Percentiles rank a stretch among this genome's conserved stretches.
Conservation (phyloP, 164 flowering plant genomes). For the Buxus sempervirens region DNA sequence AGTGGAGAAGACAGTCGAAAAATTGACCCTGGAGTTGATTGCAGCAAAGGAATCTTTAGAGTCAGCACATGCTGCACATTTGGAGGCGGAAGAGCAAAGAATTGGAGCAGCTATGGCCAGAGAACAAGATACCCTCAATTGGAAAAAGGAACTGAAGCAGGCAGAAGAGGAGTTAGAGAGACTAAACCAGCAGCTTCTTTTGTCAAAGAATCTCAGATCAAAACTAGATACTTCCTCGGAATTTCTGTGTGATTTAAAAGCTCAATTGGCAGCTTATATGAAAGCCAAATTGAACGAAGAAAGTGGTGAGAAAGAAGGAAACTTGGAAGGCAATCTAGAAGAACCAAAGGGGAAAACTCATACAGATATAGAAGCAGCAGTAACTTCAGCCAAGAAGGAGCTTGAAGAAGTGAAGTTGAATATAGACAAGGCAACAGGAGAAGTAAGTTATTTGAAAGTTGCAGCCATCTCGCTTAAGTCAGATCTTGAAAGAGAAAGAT, state of each 20-base stretch:
- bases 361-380: slow-evolving; percentile 42
- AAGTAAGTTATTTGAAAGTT: slow-evolving; percentile 60
- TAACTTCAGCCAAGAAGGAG: slow-evolving; percentile 63
- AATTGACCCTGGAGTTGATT: slow-evolving; percentile 77
- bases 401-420: slow-evolving; percentile 75
- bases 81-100: slow-evolving; percentile 85
- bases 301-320: slow-evolving; percentile 19
- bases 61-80: slow-evolving; percentile 75
- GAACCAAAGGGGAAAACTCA: slow-evolving; percentile 39
- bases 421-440: slow-evolving; percentile 65
- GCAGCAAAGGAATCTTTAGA: slow-evolving; percentile 72
- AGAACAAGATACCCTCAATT: slow-evolving; percentile 62
- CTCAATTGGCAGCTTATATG: slow-evolving; percentile 78
- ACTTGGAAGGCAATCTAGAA: slow-evolving; percentile 13
- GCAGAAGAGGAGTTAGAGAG: slow-evolving; percentile 76
- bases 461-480: slow-evolving; percentile 63
- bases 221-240: slow-evolving; percentile 65
- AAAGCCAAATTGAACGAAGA: slow-evolving; percentile 57
- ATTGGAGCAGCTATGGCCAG: slow-evolving; percentile 74
- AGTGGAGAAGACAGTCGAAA: slow-evolving; percentile 74
- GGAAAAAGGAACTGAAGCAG: slow-evolving; percentile 78
- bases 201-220: slow-evolving; percentile 54
- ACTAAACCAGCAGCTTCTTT: slow-evolving; percentile 43
- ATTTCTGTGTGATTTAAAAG: slow-evolving; percentile 53
- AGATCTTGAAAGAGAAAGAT: slow-evolving; percentile 68